These are phyloP conservation scores for Serpula lacrymans DNA, from an alignment of 768 basidiomycete genomes.

Conservation along the genomic window DNA sequence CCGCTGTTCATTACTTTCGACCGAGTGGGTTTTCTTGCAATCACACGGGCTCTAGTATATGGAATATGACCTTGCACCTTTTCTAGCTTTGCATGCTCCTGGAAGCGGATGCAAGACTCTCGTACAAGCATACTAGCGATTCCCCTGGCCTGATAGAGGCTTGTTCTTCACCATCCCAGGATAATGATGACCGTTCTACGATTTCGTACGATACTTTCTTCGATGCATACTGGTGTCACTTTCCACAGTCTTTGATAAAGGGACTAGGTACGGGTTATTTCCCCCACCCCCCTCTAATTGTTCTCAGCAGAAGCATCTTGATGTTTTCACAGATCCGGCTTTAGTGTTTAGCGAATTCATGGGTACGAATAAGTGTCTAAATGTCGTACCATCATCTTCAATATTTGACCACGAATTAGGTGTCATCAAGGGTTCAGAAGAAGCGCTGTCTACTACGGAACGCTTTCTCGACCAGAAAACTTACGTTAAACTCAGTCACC, in stretches of 20 bases:
- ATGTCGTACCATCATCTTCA: background rate
- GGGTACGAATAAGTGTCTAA: constrained; percentile 35
- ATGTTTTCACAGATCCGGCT: constrained; percentile 59
- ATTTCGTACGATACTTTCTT: constrained; percentile 49
- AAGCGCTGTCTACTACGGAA: constrained; percentile 31
- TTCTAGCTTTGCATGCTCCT: too few species aligned
- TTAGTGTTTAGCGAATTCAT: constrained; percentile 65
- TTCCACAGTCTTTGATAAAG: constrained; percentile 48
- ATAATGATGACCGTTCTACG: constrained; percentile 78
- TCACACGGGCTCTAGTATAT: too few species aligned
- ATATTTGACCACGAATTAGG: constrained; percentile 27
- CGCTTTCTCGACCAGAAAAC: constrained; percentile 40
- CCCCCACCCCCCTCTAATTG: too few species aligned
- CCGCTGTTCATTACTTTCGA: constrained; percentile 71
- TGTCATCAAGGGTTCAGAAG: constrained; percentile 68
- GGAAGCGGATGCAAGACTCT: too few species aligned
- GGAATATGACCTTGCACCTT: too few species aligned
- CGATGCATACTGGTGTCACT: constrained; percentile 55
- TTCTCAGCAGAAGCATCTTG: too few species aligned
- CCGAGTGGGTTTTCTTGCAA: too few species aligned
- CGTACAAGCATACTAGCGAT: too few species aligned
- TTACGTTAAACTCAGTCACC: constrained; percentile 48
- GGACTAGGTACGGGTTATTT: constrained; percentile 44
- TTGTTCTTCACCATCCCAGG: constrained; percentile 39
- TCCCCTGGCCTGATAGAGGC: too few species aligned